Evolutionary conservation across 305 asterid species (phyloP).

Genomic region (Galium porrigens): DNA sequence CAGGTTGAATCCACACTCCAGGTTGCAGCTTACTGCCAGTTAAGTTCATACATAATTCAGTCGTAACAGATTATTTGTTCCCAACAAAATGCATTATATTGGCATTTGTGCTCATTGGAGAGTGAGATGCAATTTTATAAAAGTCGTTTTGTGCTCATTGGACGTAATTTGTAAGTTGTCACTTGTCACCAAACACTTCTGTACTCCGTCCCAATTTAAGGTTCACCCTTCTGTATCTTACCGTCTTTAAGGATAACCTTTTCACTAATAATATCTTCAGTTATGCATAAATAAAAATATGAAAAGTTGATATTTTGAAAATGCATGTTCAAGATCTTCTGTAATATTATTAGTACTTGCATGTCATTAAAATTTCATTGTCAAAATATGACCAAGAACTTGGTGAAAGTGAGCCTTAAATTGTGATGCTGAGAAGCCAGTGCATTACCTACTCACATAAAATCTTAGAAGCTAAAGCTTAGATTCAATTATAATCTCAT

Average conservation of each 20-base stretch:
- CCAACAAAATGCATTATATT: neutral
- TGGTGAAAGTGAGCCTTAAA: neutral
- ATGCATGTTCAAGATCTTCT: too few species aligned
- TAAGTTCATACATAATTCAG: neutral
- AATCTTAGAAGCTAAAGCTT: neutral
- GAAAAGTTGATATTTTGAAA: neutral
- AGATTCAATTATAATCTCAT: too few species aligned
- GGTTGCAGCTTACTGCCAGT: neutral
- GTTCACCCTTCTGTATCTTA: neutral
- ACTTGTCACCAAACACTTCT: neutral
- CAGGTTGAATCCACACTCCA: neutral
- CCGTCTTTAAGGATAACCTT: too few species aligned
- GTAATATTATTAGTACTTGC: neutral
- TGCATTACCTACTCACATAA: constrained; percentile 1
- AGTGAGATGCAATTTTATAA: neutral
- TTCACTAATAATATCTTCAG: too few species aligned
- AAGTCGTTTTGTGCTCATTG: neutral
- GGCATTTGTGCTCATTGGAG: neutral
- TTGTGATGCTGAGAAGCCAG: neutral
- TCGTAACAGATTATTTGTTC: neutral
- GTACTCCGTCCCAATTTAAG: neutral
- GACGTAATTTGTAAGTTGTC: neutral
- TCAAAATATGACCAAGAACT: neutral
- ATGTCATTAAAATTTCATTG: neutral
- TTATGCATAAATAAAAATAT: too few species aligned